A percentile compares a stretch with the other conserved stretches of the same genome.
Evolutionary conservation across 2,329 filamentous ascomycete genomes (phyloP).

Genomic region (Coniochaeta sp.): DNA sequence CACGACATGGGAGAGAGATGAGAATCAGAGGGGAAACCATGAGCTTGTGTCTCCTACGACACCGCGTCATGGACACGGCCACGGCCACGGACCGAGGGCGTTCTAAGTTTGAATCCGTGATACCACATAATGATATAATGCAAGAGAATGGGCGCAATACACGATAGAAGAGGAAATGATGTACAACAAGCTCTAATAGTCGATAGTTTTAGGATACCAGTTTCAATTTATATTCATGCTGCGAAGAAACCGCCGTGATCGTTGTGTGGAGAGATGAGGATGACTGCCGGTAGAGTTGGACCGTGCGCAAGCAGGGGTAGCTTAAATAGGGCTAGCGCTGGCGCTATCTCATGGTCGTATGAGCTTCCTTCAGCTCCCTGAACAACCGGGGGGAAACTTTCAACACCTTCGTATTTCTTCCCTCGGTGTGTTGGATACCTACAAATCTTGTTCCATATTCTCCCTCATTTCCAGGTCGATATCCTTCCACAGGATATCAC

Average conservation of each 20-base stretch:
- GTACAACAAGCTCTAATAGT: not conserved
- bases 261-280: too few relatives aligned
- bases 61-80: not conserved
- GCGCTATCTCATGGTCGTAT: not conserved
- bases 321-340: not conserved
- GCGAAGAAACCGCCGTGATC: too few relatives aligned
- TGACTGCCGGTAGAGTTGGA: too few relatives aligned
- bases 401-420: not conserved
- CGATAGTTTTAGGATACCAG: not conserved
- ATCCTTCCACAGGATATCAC: not conserved
- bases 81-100: constrained; percentile 1
- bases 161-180: not conserved
- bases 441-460: not conserved
- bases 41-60: constrained; percentile 20
- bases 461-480: not conserved
- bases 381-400: too few relatives aligned
- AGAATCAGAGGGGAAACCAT: constrained; percentile 13
- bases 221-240: too few relatives aligned
- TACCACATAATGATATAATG: constrained; percentile 22
- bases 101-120: constrained; percentile 3
- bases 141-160: not conserved
- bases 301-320: not conserved
- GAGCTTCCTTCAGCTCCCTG: not conserved
- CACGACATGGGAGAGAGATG: constrained; percentile 13
- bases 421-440: too few relatives aligned